Percentiles rank a stretch among this genome's conserved stretches.
These are phyloP conservation scores for Mycena sp. DNA, from an alignment of 1,284 basidiomycete species.

Conservation along the genomic window DNA sequence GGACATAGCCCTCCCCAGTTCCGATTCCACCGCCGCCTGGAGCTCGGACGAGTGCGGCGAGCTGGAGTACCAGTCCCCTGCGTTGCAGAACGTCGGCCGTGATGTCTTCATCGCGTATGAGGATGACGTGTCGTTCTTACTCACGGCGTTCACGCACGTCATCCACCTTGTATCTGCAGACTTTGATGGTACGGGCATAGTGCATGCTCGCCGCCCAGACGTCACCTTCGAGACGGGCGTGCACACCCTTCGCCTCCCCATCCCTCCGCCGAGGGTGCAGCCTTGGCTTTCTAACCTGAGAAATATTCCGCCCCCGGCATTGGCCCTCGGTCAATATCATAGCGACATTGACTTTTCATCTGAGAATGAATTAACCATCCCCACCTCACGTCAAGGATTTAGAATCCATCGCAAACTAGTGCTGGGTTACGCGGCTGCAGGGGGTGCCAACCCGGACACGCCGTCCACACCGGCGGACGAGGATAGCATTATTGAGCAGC, in stretches of 20 bases:
- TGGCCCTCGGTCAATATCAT: neutral
- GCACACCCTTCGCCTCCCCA: conserved; percentile 11
- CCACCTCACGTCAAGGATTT: neutral
- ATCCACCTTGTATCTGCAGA: conserved; percentile 7
- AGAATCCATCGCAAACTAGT: conserved; percentile 3
- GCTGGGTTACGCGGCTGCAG: neutral
- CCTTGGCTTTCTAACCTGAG: too few relatives aligned
- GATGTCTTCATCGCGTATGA: conserved; percentile 24
- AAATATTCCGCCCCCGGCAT: neutral
- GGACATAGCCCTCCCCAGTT: neutral
- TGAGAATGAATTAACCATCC: neutral
- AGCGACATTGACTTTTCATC: conserved; percentile 3
- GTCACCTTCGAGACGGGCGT: conserved; percentile 6
- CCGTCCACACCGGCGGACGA: neutral
- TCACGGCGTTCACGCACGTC: conserved; percentile 23
- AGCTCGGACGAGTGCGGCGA: neutral
- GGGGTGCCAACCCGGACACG: neutral
- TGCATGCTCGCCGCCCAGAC: neutral
- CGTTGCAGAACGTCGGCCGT: conserved; percentile 13
- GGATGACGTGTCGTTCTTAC: neutral
- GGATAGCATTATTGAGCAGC: neutral
- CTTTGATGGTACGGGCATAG: neutral
- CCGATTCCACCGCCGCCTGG: neutral
- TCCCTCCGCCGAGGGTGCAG: conserved; percentile 5
- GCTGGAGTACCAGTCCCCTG: neutral